phyloP scores from a whole-genome alignment of 805 yeast species.

The Kazachstania psychrophila region DNA sequence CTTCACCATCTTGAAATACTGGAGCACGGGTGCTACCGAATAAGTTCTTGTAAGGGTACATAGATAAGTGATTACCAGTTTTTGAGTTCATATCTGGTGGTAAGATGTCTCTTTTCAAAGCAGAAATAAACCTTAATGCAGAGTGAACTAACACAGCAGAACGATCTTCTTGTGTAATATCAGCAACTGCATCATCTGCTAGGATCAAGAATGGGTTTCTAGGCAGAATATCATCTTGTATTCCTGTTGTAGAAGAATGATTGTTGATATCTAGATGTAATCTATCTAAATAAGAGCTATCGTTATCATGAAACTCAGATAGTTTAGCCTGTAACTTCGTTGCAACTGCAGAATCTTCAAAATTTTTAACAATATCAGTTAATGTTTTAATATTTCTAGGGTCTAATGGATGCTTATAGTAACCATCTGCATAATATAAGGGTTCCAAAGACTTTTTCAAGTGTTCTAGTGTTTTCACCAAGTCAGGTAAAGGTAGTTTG shows the following conservation, averaged over 20 bases:
- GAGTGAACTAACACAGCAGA: slow-evolving; percentile 61
- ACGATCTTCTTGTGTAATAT: slow-evolving; percentile 55
- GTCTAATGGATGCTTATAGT: slow-evolving; percentile 26
- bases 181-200: slow-evolving; percentile 64
- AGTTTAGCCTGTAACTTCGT: slow-evolving; percentile 46
- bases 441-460: slow-evolving; percentile 52
- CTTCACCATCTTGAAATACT: slow-evolving; percentile 24
- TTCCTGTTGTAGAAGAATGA: slow-evolving; percentile 46
- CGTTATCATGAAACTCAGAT: slow-evolving; percentile 34
- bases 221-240: slow-evolving; percentile 60
- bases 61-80: slow-evolving; percentile 45
- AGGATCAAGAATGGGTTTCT: slow-evolving; percentile 67
- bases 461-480: slow-evolving; percentile 42
- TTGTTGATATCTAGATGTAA: slow-evolving; percentile 35
- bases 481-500: slow-evolving; percentile 51
- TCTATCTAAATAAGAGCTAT: slow-evolving; percentile 47
- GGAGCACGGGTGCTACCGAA: slow-evolving; percentile 64
- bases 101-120: slow-evolving; percentile 45
- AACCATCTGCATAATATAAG: slow-evolving; percentile 45
- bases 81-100: slow-evolving; percentile 51
- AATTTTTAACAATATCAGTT: slow-evolving; percentile 36
- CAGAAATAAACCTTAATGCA: slow-evolving; percentile 54
- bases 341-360: slow-evolving; percentile 36
- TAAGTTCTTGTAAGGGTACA: slow-evolving; percentile 56
- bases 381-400: slow-evolving; percentile 29